Conservation (phyloP, 1,139 yeast species). For the Candida gigantensis region DNA sequence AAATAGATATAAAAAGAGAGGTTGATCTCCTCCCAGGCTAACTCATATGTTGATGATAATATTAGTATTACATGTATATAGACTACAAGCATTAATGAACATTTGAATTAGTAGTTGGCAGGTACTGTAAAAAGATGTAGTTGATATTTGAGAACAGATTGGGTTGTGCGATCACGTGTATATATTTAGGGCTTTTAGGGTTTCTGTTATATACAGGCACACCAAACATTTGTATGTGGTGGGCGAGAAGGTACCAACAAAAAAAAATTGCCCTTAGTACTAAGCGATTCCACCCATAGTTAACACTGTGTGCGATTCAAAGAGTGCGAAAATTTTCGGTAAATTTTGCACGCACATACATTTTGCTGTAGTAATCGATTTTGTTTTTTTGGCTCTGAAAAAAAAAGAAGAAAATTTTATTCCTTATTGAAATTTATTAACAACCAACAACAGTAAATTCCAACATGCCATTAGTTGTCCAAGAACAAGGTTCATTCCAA, state of each 20-base stretch:
- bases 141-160: neutral
- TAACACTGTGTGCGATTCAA: too few species aligned
- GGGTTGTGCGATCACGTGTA: slow-evolving; percentile 15
- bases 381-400: slow-evolving; percentile 2
- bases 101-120: neutral
- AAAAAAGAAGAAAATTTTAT: slow-evolving; percentile 8
- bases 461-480: slow-evolving; percentile 95
- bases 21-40: too few species aligned
- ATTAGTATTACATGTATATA: slow-evolving; percentile 12
- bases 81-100: slow-evolving; percentile 6
- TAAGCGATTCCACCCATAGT: too few species aligned
- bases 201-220: slow-evolving; percentile 11
- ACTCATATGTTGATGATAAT: neutral
- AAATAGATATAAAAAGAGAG: neutral
- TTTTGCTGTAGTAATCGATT: neutral
- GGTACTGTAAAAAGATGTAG: neutral
- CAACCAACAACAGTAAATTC: slow-evolving; percentile 17
- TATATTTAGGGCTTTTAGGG: slow-evolving; percentile 21
- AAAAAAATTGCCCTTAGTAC: too few species aligned
- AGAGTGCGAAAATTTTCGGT: too few species aligned
- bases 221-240: neutral
- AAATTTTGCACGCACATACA: too few species aligned
- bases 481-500: slow-evolving; percentile 99
- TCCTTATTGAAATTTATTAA: slow-evolving; percentile 5
- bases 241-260: neutral